A percentile compares a stretch with the other conserved stretches of the same genome.
Evolutionary conservation across 1,284 basidiomycete species (phyloP).

Genomic region (Golubevia pallescens): DNA sequence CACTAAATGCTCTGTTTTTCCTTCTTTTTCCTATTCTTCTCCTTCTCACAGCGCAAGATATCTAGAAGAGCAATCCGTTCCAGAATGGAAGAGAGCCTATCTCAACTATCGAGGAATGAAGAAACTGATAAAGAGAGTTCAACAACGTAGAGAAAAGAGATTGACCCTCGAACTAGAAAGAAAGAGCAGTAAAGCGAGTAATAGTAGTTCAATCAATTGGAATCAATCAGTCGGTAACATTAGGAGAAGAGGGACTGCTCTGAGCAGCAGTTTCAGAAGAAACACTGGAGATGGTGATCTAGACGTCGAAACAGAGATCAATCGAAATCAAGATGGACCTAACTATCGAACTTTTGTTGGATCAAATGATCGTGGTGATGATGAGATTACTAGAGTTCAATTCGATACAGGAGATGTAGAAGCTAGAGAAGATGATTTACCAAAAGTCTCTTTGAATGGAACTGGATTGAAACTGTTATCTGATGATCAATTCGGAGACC

Average conservation of each 20-base stretch:
- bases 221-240: too few species aligned
- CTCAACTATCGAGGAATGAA: slow-evolving; percentile 59
- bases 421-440: not conserved
- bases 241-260: too few species aligned
- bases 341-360: not conserved
- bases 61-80: slow-evolving; percentile 7
- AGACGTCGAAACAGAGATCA: not conserved
- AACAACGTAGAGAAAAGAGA: slow-evolving; percentile 21
- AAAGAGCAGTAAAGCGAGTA: slow-evolving; percentile 5
- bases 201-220: not conserved
- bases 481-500: too few species aligned
- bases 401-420: not conserved
- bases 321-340: not conserved
- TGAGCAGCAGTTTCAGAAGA: too few species aligned
- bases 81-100: slow-evolving; percentile 56
- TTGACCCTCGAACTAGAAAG: slow-evolving; percentile 1
- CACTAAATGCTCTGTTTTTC: too few species aligned
- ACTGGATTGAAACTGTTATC: not conserved
- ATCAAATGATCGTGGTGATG: not conserved
- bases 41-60: not conserved
- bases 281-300: too few species aligned
- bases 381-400: too few species aligned
- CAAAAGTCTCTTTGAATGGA: not conserved
- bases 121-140: slow-evolving; percentile 59
- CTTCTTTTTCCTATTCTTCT: not conserved